Percentiles rank a stretch among this genome's conserved stretches.
Evolutionary conservation across 2,329 filamentous ascomycete species (phyloP).

Genomic region (Ceratocystis lukuohia): DNA sequence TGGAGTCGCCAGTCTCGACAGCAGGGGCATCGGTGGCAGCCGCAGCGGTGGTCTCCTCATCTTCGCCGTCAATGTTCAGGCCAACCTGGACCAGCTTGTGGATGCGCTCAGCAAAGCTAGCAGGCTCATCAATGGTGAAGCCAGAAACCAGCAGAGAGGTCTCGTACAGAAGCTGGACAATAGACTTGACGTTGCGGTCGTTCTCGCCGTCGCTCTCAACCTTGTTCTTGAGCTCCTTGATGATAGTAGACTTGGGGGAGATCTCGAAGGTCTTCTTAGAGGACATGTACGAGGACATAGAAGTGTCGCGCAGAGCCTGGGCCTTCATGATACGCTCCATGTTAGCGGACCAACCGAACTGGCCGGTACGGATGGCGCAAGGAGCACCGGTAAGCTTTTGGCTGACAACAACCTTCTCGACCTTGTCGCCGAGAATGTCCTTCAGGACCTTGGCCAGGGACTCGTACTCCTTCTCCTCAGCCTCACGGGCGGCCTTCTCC

Average conservation of each 20-base stretch:
- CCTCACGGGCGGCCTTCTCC: conserved; percentile 92
- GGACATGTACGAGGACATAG: conserved; percentile 99
- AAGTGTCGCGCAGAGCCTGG: conserved; percentile 97
- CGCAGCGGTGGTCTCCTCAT: conserved; percentile 50
- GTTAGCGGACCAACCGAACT: conserved; percentile 99
- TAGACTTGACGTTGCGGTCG: conserved; percentile 98
- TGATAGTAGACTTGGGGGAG: conserved; percentile 93
- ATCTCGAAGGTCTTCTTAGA: conserved; percentile 99
- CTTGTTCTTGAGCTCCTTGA: conserved; percentile 99
- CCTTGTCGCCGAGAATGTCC: conserved; percentile 98
- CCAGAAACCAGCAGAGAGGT: conserved; percentile 96
- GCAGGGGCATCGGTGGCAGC: conserved; percentile 44
- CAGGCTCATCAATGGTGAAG: conserved; percentile 98
- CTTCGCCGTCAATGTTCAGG: conserved; percentile 90
- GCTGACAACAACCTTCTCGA: conserved; percentile 98
- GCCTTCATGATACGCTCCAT: conserved; percentile 99
- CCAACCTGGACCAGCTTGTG: conserved; percentile 99
- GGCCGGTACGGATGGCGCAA: conserved; percentile 97
- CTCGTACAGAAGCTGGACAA: conserved; percentile 96
- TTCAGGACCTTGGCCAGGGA: conserved; percentile 89
- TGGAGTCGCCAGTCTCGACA: conserved; percentile 65
- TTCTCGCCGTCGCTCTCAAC: conserved; percentile 94
- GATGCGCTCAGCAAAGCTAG: conserved; percentile 95
- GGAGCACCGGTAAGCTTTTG: conserved; percentile 93
- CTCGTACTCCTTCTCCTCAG: conserved; percentile 97